Percentiles rank a stretch among this genome's conserved stretches.
These are phyloP conservation scores for Paramecium bursaria DNA, from an alignment of 73 alveolate species.

Conservation along the genomic window DNA sequence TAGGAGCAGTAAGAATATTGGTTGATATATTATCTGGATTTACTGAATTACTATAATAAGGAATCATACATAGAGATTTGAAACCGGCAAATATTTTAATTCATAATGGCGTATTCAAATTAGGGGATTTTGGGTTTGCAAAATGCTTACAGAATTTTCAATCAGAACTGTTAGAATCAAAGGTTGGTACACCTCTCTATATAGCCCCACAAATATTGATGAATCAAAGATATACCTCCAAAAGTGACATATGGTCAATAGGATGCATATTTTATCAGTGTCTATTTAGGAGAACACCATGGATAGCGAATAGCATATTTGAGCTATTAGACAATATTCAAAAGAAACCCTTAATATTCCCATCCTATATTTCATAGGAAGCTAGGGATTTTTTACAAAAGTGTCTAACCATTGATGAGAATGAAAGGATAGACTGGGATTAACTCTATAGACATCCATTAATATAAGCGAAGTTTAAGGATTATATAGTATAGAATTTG, in stretches of 20 bases:
- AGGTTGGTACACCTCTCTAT: slow-evolving; percentile 81
- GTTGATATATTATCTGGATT: slow-evolving; percentile 63
- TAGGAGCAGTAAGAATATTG: slow-evolving; percentile 54
- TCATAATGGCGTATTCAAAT: slow-evolving; percentile 42
- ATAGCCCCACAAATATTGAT: slow-evolving; percentile 92
- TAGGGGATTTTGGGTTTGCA: slow-evolving; percentile 72
- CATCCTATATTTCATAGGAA: slow-evolving; percentile 61
- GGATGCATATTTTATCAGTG: slow-evolving; percentile 94
- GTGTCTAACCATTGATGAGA: slow-evolving; percentile 57
- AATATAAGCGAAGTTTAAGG: slow-evolving; percentile 1
- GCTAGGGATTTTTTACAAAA: slow-evolving; percentile 52
- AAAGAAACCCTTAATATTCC: slow-evolving; percentile 50
- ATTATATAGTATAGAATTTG: slow-evolving; percentile 16
- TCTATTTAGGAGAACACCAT: slow-evolving; percentile 60
- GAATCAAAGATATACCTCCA: slow-evolving; percentile 85
- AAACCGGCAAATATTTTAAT: slow-evolving; percentile 68
- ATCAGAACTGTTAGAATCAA: slow-evolving; percentile 50
- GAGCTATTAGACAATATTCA: slow-evolving; percentile 13
- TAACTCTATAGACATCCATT: slow-evolving; percentile 62
- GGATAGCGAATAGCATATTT: slow-evolving; percentile 46
- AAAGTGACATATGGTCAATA: slow-evolving; percentile 96
- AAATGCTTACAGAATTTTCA: slow-evolving; percentile 55
- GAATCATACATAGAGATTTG: slow-evolving; percentile 70
- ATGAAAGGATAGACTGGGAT: slow-evolving; percentile 60
- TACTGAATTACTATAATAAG: slow-evolving; percentile 61